Evolutionary conservation across 1,284 basidiomycete species (phyloP), one percentile per base, ranked within the genome.

Genomic region (Anthracocystis walkeri): DNA sequence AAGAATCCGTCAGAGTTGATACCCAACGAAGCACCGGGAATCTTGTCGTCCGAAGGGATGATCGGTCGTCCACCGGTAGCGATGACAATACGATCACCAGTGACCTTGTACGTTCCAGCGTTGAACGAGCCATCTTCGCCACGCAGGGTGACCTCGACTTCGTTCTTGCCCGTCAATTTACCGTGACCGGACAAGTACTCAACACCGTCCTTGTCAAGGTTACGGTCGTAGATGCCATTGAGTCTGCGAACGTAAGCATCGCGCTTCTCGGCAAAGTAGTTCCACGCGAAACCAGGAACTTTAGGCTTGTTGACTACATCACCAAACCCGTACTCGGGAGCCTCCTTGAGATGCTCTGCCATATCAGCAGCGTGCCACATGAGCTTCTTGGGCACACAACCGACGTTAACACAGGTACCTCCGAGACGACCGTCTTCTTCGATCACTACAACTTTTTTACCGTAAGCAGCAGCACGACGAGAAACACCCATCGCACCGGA

Each of bases 331-430:
- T 97, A 99, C 35, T 89, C 86, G 23, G 90, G 89, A 66, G 88
- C 87, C 68, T 92, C 90, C 52, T 89, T 89, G 50, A 97, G 87
- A 82, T 92, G 92, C 81, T 96, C 95, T 44, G 92, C 75, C 51
- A 82, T 73, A 86, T 98, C 96, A 58, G 97, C 94, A 35, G 96
- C 95, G 84, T 99, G 93, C 97, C 97, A 99, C 97, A 99, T 99
- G 71, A 99, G 91, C 92, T 97, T 86, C 69, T 85, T 79, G 40
- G 83, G 83, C 23, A 85, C 83, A 45, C 83, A 85, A 7, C 93
- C 94, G 66, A 96, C 89, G 74, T 90, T 98, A 71, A 99, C 96
- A 84, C 97, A 99, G 40, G 97, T 99, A 48, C 97, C 97, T 42
- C 97, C 97, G 6, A 96, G 89, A 42, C 89, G 86, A 21, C 90